Conservation (phyloP, 2,329 filamentous ascomycete species). For the Alternaria sp. region DNA sequence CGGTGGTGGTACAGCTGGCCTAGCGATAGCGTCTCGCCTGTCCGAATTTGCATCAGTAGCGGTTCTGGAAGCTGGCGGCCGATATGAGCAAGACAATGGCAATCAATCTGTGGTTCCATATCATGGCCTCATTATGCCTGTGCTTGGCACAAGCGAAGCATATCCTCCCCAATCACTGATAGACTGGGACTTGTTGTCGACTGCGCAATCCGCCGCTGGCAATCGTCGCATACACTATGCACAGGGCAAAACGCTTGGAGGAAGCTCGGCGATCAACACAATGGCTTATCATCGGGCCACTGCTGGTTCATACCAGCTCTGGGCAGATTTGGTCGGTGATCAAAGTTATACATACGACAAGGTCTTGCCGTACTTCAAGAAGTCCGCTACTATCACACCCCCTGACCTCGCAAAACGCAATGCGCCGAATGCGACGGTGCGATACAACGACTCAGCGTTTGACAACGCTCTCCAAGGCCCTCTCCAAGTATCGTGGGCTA, state of each 20-base stretch:
- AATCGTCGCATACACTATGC: conserved; percentile 43
- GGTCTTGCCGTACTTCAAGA: conserved; percentile 41
- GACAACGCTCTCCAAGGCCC: conserved; percentile 25
- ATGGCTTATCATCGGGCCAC: conserved; percentile 39
- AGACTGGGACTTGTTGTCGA: conserved; percentile 41
- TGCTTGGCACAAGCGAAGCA: conserved; percentile 25
- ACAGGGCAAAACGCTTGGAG: conserved; percentile 44
- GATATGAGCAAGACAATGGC: conserved; percentile 39
- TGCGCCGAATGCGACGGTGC: conserved; percentile 28
- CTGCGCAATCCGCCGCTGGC: conserved; percentile 24
- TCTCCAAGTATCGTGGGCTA: conserved; percentile 37
- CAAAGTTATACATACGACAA: conserved; percentile 38
- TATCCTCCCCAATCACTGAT: conserved; percentile 32
- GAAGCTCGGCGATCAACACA: conserved; percentile 37
- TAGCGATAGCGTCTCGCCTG: conserved; percentile 35
- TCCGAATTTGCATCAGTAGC: conserved; percentile 32
- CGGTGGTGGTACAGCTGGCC: conserved; percentile 40
- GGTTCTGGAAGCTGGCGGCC: conserved; percentile 37
- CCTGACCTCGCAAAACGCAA: conserved; percentile 34
- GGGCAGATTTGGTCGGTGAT: conserved; percentile 45
- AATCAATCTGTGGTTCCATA: conserved; percentile 39
- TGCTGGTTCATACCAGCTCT: conserved; percentile 33
- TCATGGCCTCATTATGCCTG: conserved; percentile 25
- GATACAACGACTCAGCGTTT: conserved; percentile 28
- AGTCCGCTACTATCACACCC: conserved; percentile 37